Evolutionary conservation across 768 basidiomycete genomes (phyloP), one percentile per base, ranked within the genome.

Genomic region (Rhodocollybia butyracea): DNA sequence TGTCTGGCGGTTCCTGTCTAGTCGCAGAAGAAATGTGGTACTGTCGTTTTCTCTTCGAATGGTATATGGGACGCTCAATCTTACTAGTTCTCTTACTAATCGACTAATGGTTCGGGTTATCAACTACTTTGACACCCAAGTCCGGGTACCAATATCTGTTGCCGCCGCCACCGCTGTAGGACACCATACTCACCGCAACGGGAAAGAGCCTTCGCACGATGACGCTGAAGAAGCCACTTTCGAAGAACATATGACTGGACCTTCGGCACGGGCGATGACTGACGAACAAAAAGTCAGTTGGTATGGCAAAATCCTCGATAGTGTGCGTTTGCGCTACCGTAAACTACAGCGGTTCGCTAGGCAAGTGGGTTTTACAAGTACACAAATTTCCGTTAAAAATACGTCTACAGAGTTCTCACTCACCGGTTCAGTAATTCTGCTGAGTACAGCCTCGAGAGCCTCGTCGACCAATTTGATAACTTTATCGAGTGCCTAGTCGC

Each of bases 1-100:
- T 94, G 8, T 77, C 84, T 19, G 91, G 91, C 4, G 97, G 95
- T 22, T 94, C 96, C 19, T 73, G 89, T 51, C 74, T 96, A 3
- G 94, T 99, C 10, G 95, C 95, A 11, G 96, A 98, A 71, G 92
- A 97, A 63, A 83, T 98, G 61, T 96, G 94, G 96, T 96, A 65
- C 47, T 87, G 12, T 39, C n/a, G 12, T 40, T 56, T 26, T 29
- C 10, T 17, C 32, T 15, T 26, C 21, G n/a, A n/a, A 12, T 51
- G 10, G 24, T 22, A 5, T n/a, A 19, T 21, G 17, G 8, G 22
- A 29, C 46, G 45, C 56, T 40, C 48, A 53, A 8, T 19, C 31
- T 29, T 38, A 29, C 62, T n/a, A 98, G 96, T 65, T 89, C 91
- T 10, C 74, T 98, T 46, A 95, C 94, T 0, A 94, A 98, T 68